Percentiles rank a stretch among this genome's conserved stretches.
Conservation (phyloP, 305 asterid genomes). For the Rubia balearica region DNA sequence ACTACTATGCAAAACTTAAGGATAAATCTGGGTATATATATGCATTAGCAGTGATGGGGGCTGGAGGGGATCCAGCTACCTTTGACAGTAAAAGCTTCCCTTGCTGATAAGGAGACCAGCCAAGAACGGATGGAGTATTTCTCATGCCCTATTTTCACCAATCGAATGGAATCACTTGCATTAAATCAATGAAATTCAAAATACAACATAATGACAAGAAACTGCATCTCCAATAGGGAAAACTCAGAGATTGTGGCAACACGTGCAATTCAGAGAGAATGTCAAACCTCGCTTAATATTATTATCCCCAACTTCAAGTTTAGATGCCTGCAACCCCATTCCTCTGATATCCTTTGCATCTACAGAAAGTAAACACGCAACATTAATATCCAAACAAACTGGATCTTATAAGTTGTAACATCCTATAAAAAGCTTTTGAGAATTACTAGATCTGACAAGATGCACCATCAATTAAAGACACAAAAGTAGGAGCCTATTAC, state of each 20-base stretch:
- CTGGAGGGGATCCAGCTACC: conserved; percentile 13
- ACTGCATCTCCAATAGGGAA: neutral
- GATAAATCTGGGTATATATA: neutral
- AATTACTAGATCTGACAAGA: neutral
- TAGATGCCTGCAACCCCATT: conserved; percentile 93
- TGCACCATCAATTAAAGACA: neutral
- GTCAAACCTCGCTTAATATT: conserved; percentile 50
- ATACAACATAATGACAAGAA: neutral
- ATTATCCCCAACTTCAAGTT: conserved; percentile 67
- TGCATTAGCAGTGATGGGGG: neutral
- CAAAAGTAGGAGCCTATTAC: conserved; percentile 30
- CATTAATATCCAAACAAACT: neutral
- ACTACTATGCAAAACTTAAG: neutral
- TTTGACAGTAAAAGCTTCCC: conserved; percentile 19
- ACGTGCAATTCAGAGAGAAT: conserved; percentile 7
- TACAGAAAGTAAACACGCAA: conserved; percentile 24
- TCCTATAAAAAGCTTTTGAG: neutral
- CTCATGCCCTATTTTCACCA: conserved; percentile 44
- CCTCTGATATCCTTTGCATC: conserved; percentile 90
- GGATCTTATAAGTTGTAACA: neutral
- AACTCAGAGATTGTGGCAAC: neutral
- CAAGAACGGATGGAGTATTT: conserved; percentile 72
- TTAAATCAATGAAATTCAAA: conserved; percentile 15
- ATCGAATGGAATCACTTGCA: conserved; percentile 14
- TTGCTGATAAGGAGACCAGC: conserved; percentile 53